phyloP scores from a whole-genome alignment of 768 basidiomycete genomes.

The Gymnopilus junonius region DNA sequence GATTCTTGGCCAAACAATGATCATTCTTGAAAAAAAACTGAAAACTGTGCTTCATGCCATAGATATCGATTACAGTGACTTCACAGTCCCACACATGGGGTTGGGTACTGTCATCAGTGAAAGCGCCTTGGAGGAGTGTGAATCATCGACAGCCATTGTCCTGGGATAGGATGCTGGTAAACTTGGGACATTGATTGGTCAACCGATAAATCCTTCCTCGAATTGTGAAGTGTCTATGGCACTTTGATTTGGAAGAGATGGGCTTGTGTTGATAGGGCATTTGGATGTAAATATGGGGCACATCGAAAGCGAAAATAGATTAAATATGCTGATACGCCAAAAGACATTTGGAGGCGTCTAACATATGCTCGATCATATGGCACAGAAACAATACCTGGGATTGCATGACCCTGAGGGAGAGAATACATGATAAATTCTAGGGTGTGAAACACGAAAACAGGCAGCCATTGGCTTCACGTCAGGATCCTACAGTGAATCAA shows the following conservation, averaged over 20 bases:
- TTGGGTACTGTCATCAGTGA: not conserved
- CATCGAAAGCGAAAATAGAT: too few relatives aligned
- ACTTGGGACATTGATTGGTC: not conserved
- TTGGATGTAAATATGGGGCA: not conserved
- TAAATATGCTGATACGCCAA: too few relatives aligned
- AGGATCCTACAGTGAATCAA: too few relatives aligned
- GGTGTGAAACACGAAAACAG: too few relatives aligned
- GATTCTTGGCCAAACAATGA: not conserved
- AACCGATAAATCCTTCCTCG: not conserved
- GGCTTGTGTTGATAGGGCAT: not conserved
- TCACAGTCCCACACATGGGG: not conserved
- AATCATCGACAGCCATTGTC: not conserved
- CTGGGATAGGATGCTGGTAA: not conserved
- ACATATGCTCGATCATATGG: too few relatives aligned
- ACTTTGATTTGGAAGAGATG: not conserved
- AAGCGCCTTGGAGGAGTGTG: not conserved
- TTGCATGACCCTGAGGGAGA: too few relatives aligned
- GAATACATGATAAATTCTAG: too few relatives aligned
- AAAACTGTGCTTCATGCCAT: not conserved
- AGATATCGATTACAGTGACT: not conserved
- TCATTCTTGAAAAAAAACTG: not conserved
- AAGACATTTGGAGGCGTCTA: too few relatives aligned
- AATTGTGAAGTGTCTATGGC: not conserved
- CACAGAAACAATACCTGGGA: too few relatives aligned
- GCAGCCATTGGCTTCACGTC: too few relatives aligned